Evolutionary conservation across 257 asterid species (phyloP).

Genomic region (Solanum etuberosum): DNA sequence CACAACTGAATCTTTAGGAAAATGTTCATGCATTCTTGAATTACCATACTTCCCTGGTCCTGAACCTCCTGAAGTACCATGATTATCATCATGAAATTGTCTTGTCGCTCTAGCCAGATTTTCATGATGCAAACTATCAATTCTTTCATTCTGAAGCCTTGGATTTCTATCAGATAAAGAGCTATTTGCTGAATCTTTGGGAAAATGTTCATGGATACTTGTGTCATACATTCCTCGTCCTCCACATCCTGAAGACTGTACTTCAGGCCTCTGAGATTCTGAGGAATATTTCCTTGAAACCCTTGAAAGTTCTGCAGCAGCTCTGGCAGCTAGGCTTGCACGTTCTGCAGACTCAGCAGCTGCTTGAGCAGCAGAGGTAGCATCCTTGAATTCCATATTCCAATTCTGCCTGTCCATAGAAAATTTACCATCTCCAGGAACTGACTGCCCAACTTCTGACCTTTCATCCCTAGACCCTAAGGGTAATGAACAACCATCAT

Average conservation of each 20-base stretch:
- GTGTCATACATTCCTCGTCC: slow-evolving; percentile 16
- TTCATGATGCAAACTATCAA: slow-evolving; percentile 12
- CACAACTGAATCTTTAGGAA: slow-evolving; percentile 23
- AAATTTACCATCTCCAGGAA: slow-evolving; percentile 25
- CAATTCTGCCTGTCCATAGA: slow-evolving; percentile 31
- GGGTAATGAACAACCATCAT: neutral
- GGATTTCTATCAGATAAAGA: slow-evolving; percentile 12
- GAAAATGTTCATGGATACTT: slow-evolving; percentile 12
- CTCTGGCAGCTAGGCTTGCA: slow-evolving; percentile 86
- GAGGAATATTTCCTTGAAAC: slow-evolving; percentile 24
- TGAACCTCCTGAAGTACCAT: slow-evolving; percentile 21
- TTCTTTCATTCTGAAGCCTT: slow-evolving; percentile 17
- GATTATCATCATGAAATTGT: slow-evolving; percentile 14
- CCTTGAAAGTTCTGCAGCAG: slow-evolving; percentile 78
- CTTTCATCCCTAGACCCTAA: slow-evolving; percentile 17
- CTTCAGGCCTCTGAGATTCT: slow-evolving; percentile 23
- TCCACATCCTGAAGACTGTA: slow-evolving; percentile 17
- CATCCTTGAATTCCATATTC: slow-evolving; percentile 85
- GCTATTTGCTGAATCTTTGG: slow-evolving; percentile 21
- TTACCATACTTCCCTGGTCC: slow-evolving; percentile 13
- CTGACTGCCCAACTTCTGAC: slow-evolving; percentile 7
- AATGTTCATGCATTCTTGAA: slow-evolving; percentile 14
- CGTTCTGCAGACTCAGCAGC: slow-evolving; percentile 92
- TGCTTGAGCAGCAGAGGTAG: slow-evolving; percentile 78
- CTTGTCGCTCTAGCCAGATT: slow-evolving; percentile 10